Evolutionary conservation across 805 yeast species (phyloP).

Genomic region (Brettanomyces sp.): DNA sequence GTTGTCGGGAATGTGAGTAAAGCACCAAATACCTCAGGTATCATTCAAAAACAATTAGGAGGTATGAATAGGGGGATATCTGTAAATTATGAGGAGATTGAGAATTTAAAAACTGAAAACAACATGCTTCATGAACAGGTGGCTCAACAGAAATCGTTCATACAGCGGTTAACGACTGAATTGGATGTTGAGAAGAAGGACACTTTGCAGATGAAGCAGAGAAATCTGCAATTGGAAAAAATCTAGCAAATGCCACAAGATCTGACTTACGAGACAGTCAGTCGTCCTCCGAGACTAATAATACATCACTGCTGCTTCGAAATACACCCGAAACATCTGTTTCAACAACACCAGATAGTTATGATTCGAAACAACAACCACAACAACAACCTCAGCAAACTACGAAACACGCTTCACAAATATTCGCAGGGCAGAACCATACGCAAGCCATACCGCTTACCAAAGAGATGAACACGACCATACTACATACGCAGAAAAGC

Average conservation of each 20-base stretch:
- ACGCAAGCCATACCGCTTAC: background rate
- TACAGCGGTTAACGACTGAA: background rate
- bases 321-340: background rate
- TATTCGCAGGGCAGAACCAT: background rate
- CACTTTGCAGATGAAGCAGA: conserved; percentile 1
- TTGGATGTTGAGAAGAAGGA: conserved; percentile 2
- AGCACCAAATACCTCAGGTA: conserved; percentile 13
- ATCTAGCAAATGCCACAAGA: background rate
- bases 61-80: conserved; percentile 20
- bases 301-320: background rate
- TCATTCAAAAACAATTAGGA: conserved; percentile 14
- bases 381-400: background rate
- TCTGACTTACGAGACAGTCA: background rate
- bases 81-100: conserved; percentile 18
- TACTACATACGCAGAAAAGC: background rate
- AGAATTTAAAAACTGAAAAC: conserved; percentile 15
- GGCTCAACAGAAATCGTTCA: conserved; percentile 5
- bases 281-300: background rate
- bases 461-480: background rate
- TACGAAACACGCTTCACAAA: background rate
- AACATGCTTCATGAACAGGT: conserved; percentile 5
- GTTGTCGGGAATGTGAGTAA: conserved; percentile 15
- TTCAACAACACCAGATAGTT: background rate
- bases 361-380: background rate
- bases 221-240: conserved; percentile 3